phyloP scores from a whole-genome alignment of 2,329 filamentous ascomycete genomes.

The Furcasterigmium sp. region DNA sequence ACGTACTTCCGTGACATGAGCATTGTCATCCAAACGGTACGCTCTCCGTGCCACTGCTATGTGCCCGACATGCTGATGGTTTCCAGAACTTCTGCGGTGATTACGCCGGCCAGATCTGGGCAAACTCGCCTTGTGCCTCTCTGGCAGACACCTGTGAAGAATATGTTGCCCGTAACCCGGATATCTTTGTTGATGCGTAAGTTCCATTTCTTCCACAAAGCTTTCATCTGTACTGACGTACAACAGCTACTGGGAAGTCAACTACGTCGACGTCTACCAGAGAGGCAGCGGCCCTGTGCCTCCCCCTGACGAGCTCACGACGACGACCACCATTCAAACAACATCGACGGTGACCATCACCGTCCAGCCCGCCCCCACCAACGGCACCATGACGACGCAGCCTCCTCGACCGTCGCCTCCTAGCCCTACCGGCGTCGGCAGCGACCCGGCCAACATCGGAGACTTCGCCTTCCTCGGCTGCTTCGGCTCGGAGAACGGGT shows the following conservation, averaged over 20 bases:
- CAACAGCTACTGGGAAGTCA: constrained; percentile 45
- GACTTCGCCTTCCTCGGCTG: constrained; percentile 32
- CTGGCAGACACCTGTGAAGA: constrained; percentile 39
- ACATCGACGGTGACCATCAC: constrained; percentile 20
- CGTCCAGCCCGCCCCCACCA: constrained; percentile 7
- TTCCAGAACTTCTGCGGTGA: constrained; percentile 66
- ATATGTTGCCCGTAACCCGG: constrained; percentile 40
- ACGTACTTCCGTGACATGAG: constrained; percentile 62
- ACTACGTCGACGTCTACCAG: constrained; percentile 45
- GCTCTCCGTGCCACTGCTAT: constrained; percentile 8
- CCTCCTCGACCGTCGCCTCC: no score
- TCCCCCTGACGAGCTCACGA: constrained; percentile 14
- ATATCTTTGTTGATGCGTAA: constrained; percentile 33
- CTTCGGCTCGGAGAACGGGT: constrained; percentile 31
- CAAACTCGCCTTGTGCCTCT: constrained; percentile 27
- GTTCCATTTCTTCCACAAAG: no score
- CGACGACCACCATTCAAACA: constrained; percentile 18
- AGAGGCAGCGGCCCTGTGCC: constrained; percentile 7
- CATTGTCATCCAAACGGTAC: constrained; percentile 65
- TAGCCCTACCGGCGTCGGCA: constrained; percentile 9
- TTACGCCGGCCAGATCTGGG: constrained; percentile 55
- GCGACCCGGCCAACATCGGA: constrained; percentile 25
- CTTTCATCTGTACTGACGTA: constrained; percentile 3
- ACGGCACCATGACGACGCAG: constrained; percentile 7
- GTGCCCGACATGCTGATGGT: not conserved